Evolutionary conservation across 495 filamentous ascomycete species (phyloP).

Genomic region (Aspergillus cristatus): DNA sequence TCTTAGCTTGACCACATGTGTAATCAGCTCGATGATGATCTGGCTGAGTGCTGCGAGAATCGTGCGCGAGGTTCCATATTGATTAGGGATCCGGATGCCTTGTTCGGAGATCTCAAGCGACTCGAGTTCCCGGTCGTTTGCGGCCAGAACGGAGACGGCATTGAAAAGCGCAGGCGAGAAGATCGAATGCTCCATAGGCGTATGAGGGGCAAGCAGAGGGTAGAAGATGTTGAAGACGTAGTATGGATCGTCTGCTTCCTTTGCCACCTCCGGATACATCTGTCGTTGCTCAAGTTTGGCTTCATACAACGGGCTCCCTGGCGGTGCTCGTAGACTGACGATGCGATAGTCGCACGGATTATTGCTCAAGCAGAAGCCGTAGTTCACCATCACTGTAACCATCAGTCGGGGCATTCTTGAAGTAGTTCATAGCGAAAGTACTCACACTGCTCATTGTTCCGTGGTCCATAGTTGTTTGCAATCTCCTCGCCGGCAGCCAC

Average conservation of each 20-base stretch:
- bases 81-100: conserved; percentile 20
- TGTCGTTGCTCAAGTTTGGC: conserved; percentile 26
- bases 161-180: conserved; percentile 39
- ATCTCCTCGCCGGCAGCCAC: conserved; percentile 45
- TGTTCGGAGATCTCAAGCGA: conserved; percentile 25
- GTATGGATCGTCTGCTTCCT: conserved; percentile 30
- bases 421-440: conserved; percentile 1
- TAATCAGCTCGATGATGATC: conserved; percentile 35
- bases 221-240: conserved; percentile 41
- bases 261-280: conserved; percentile 23
- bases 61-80: conserved; percentile 30
- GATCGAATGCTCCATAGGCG: conserved; percentile 33
- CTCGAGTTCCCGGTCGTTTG: conserved; percentile 33
- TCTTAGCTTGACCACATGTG: conserved; percentile 28
- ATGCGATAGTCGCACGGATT: conserved; percentile 49
- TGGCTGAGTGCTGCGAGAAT: conserved; percentile 31
- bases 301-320: conserved; percentile 31
- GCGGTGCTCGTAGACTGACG: conserved; percentile 32
- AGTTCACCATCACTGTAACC: conserved; percentile 51
- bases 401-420: conserved; percentile 5
- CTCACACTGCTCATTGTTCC: conserved; percentile 56
- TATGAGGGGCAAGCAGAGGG: conserved; percentile 25
- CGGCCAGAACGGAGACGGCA: conserved; percentile 31
- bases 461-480: conserved; percentile 60
- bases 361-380: conserved; percentile 53